These are phyloP conservation scores for Stygiomarasmius scandens DNA, from an alignment of 1,284 basidiomycete genomes.

Conservation along the genomic window DNA sequence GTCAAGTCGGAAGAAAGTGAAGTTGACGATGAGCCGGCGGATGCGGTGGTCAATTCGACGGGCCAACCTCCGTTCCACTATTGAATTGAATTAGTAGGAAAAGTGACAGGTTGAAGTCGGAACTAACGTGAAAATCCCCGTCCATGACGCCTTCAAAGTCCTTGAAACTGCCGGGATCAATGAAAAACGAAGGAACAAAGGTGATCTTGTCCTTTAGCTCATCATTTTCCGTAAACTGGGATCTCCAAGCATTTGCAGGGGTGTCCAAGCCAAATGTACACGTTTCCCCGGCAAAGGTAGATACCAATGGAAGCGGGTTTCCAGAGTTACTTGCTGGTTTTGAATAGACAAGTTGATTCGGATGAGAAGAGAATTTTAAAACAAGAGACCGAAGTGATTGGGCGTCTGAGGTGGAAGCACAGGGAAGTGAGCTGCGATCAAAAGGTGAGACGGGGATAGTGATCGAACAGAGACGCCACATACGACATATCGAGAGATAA, in stretches of 20 bases:
- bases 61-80: constrained; percentile 76
- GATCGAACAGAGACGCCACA: constrained; percentile 21
- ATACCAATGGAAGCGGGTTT: constrained; percentile 63
- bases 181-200: constrained; percentile 71
- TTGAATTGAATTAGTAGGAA: constrained; percentile 3
- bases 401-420: constrained; percentile 55
- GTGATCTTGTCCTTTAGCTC: constrained; percentile 53
- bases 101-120: background rate
- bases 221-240: constrained; percentile 55
- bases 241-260: constrained; percentile 55
- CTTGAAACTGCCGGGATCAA: constrained; percentile 53
- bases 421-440: constrained; percentile 55
- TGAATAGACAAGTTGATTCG: constrained; percentile 63
- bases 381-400: constrained; percentile 62
- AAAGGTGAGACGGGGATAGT: background rate
- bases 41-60: constrained; percentile 46
- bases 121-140: constrained; percentile 62
- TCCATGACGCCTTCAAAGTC: constrained; percentile 53
- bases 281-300: constrained; percentile 79
- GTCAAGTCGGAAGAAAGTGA: constrained; percentile 16
- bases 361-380: constrained; percentile 55
- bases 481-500: constrained; percentile 81
- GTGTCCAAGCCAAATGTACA: constrained; percentile 69
- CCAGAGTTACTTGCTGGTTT: constrained; percentile 18
- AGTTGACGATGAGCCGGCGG: constrained; percentile 17